phyloP scores from a whole-genome alignment of 2,329 filamentous ascomycete species.

The Colletotrichum higginsianum region DNA sequence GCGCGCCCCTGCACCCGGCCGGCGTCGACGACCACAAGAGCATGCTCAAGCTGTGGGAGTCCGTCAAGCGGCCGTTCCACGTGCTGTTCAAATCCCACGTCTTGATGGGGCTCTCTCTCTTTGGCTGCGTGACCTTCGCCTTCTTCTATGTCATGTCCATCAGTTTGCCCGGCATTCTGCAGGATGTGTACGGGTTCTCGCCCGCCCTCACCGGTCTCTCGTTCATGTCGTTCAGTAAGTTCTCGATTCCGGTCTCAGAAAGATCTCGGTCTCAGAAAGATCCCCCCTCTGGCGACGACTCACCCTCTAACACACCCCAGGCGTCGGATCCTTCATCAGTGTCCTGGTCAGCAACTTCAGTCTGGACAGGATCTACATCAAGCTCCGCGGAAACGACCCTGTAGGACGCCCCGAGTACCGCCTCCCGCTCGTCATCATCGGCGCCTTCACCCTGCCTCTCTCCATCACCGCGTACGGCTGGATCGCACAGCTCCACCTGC shows the following conservation, averaged over 20 bases:
- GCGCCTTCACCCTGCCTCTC: conserved; percentile 62
- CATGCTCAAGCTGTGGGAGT: conserved; percentile 54
- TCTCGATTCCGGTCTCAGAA: not conserved
- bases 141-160: conserved; percentile 69
- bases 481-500: conserved; percentile 60
- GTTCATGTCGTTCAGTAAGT: conserved; percentile 69
- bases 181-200: conserved; percentile 63
- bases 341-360: conserved; percentile 64
- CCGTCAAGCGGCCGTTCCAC: conserved; percentile 61
- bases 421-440: conserved; percentile 66
- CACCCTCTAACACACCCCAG: conserved; percentile 50
- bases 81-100: conserved; percentile 67
- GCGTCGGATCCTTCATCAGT: conserved; percentile 62
- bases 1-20: conserved; percentile 36
- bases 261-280: not conserved
- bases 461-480: conserved; percentile 65
- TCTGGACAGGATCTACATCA: conserved; percentile 69
- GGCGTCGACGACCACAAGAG: conserved; percentile 44
- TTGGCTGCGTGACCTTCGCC: conserved; percentile 64
- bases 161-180: conserved; percentile 66
- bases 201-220: conserved; percentile 66
- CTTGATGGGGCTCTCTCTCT: conserved; percentile 64
- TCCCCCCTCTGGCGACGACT: not conserved
- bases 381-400: conserved; percentile 57
- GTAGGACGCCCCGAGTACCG: conserved; percentile 68